Percentiles rank a stretch among this genome's conserved stretches.
phyloP scores from a whole-genome alignment of 2,329 filamentous ascomycete genomes.

The Colletotrichum nymphaeae region DNA sequence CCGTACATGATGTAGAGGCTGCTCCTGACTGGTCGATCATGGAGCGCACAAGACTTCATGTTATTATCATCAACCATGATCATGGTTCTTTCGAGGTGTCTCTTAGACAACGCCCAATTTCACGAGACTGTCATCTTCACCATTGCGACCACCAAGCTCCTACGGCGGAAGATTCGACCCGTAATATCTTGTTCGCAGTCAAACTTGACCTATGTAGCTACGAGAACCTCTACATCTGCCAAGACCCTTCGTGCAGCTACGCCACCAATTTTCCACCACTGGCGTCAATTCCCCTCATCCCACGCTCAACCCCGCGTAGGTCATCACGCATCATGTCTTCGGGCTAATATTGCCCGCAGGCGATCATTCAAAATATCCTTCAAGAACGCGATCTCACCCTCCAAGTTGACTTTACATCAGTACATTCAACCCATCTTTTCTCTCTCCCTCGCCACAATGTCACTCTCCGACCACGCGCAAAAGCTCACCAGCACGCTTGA shows the following conservation, averaged over 20 bases:
- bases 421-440: background rate
- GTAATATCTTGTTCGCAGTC: background rate
- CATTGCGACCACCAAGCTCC: too few species aligned
- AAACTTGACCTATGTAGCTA: background rate
- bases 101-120: too few species aligned
- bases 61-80: too few species aligned
- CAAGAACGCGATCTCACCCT: background rate
- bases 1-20: too few species aligned
- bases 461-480: slow-evolving; percentile 36
- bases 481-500: slow-evolving; percentile 46
- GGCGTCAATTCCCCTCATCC: slow-evolving; percentile 1
- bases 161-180: too few species aligned
- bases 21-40: too few species aligned
- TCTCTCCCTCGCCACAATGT: background rate
- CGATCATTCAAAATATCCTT: background rate
- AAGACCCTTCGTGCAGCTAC: slow-evolving; percentile 23
- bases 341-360: slow-evolving; percentile 26
- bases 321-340: slow-evolving; percentile 26
- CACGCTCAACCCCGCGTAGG: slow-evolving; percentile 27
- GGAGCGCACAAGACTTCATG: too few species aligned
- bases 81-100: too few species aligned
- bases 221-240: slow-evolving; percentile 14
- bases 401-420: background rate
- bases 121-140: too few species aligned
- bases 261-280: slow-evolving; percentile 32